Base-by-base conservation (phyloP, 73 alveolate genomes). In the Paramecium octaurelia region DNA sequence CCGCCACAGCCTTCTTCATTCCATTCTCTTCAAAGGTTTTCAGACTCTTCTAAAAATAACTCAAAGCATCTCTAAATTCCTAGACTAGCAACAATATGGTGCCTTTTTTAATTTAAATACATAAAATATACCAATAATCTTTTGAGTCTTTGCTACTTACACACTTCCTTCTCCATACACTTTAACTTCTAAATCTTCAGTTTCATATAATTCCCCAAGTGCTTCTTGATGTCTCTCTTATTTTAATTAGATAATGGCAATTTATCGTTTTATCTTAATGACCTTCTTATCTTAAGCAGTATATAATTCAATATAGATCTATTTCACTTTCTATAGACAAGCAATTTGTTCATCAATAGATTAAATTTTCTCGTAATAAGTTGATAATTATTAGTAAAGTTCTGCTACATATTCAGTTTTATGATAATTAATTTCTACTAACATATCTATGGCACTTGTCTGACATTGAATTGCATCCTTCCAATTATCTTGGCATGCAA, bases 181-280 rank as follows among this genome's bases (percentile, higher is more conserved):
- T 36, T 95, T 84, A 24, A 88, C 93, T 86, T 97, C 99, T 58
- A 96, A 92, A 71, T 97, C 99, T 92, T 96, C 98, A 4, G 96
- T 96, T 75, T 95, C 97, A 24, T 73, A 86, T 50, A 97, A 87
- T 77, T 97, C 99, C 10, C 93, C 95, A 0, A 97, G 93, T 8
- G 98, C 99, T 35, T 96, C 97, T 43, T 96, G 95, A 71, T 97
- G 95, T 71, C 95, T 50, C 34, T 95, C 93, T 24, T 80, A 89
- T 85, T 95, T 96, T 4, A 96, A 90, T 20, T 59, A 88, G 38
- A 97, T 93, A n/a, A 97, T 93, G 42, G 98, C 88, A 12, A 96
- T 95, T 86, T 95, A 92, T 89, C 99, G 64, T 86, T 97, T 97
- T 8, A 97, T 97, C 77, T 97, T 97, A 70, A 97, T 95, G 18